Conservation (phyloP, 352 stramenopile genomes). For the Globisporangium okanoganense region DNA sequence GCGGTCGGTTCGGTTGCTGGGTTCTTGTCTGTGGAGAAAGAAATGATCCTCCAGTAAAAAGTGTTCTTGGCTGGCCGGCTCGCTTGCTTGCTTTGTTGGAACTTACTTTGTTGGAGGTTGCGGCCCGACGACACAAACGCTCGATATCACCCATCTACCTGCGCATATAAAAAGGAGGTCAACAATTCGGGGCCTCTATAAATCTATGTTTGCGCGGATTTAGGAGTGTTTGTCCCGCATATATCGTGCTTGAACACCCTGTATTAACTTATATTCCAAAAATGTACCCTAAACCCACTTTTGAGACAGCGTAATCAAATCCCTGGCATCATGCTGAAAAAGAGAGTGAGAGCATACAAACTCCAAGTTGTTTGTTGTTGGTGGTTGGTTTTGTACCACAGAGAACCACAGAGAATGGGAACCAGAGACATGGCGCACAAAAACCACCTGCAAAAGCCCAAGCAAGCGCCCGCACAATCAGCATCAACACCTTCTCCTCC, state of each 20-base stretch:
- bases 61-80: neutral
- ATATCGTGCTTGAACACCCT: neutral
- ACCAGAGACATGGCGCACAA: neutral
- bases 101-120: neutral
- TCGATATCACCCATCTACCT: slow-evolving; percentile 3
- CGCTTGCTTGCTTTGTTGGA: neutral
- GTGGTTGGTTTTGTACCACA: neutral
- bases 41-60: neutral
- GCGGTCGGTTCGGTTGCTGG: neutral
- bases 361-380: neutral
- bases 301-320: neutral
- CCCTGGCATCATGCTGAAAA: neutral
- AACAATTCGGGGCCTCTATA: neutral
- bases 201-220: neutral
- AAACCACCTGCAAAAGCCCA: neutral
- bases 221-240: neutral
- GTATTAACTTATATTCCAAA: neutral
- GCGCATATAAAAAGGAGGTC: slow-evolving; percentile 3
- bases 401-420: neutral
- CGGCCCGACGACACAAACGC: slow-evolving; percentile 10
- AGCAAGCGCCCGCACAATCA: slow-evolving; percentile 2
- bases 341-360: slow-evolving; percentile 3
- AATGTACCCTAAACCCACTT: no score
- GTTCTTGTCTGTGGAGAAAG: neutral
- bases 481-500: neutral